Base-by-base conservation (phyloP, 208 protist genomes). In the Crithidia expoeki region DNA sequence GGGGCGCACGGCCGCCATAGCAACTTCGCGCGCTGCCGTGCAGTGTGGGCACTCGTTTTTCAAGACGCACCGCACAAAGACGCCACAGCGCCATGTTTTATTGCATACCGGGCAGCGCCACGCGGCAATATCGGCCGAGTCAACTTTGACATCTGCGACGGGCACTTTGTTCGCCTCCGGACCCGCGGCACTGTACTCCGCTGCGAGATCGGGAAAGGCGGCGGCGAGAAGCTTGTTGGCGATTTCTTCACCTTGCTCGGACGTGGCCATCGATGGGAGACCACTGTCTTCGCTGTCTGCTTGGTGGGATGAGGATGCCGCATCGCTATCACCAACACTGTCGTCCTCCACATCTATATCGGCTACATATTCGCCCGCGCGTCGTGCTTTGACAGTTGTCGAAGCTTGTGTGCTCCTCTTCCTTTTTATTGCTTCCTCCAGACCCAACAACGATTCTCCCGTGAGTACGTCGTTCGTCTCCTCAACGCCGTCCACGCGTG, bases 21-120 rank as follows among this genome's bases (percentile, higher is more conserved):
- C 71, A 11, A 72, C 59, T 33, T 82, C 71, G 21, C 61, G 63
- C 50, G 25, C 44, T 17, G 72, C 72, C 23, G 74, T 51, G 66
- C 90, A 95, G 16, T 38, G 28, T 21, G 87, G 90, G 75, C 90
- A 95, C 34, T 67, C 73, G 36, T 77, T 90, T 47, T 87, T 86
- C 27, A 92, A 68, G 12, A 84, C 76, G 46, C 81, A 89, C 9
- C 90, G 90, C 52, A 92, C 74, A 67, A 95, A 92, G 2, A 93
- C 73, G 10, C 73, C 85, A 44, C 82, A 83, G n/a, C 64, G 72
- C 88, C 90, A 95, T 16, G 60, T 63, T 11, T 79, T 49, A n/a
- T 40, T 33, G 74, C 90, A 95, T 27, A 38, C 66, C 16, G 61
- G 27, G 68, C 90, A 95, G 28, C 75, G 69, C 88, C 90, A 95